phyloP scores from a whole-genome alignment of 768 basidiomycete species.

The Chalciporus chontae region DNA sequence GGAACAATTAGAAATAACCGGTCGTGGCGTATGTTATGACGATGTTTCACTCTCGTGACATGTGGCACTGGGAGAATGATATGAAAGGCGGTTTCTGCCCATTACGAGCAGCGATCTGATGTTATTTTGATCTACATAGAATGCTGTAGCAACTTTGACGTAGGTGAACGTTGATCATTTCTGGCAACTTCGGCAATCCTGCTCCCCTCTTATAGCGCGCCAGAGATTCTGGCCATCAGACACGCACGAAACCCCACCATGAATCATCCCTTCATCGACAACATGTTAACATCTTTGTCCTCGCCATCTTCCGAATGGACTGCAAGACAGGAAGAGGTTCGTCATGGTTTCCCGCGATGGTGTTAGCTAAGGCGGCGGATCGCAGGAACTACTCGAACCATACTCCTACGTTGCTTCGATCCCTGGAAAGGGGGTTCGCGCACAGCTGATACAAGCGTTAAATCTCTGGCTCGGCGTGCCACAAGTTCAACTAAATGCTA shows the following conservation, averaged over 20 bases:
- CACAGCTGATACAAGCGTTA: constrained; percentile 85
- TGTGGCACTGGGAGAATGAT: constrained; percentile 4
- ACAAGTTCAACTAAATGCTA: constrained; percentile 60
- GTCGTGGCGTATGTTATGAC: constrained; percentile 9
- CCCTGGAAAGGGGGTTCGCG: constrained; percentile 90
- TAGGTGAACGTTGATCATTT: constrained; percentile 5
- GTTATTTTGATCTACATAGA: constrained; percentile 2
- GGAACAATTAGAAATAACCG: neutral
- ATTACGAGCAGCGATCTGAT: constrained; percentile 1
- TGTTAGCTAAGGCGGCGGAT: neutral
- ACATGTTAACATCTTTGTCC: constrained; percentile 32
- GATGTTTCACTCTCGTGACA: constrained; percentile 6
- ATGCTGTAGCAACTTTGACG: neutral
- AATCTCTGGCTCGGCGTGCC: constrained; percentile 91
- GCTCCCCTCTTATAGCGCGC: constrained; percentile 10
- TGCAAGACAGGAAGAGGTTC: constrained; percentile 23
- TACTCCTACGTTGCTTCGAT: constrained; percentile 79
- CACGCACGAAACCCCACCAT: constrained; percentile 6
- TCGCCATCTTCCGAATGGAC: constrained; percentile 22
- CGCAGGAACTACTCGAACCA: constrained; percentile 71
- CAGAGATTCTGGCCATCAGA: neutral
- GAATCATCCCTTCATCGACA: constrained; percentile 37
- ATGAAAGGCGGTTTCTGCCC: constrained; percentile 3
- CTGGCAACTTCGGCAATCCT: constrained; percentile 5
- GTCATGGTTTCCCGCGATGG: neutral